These are phyloP conservation scores for Phytophthora foliorum DNA, from an alignment of 352 stramenopile species.

Conservation along the genomic window DNA sequence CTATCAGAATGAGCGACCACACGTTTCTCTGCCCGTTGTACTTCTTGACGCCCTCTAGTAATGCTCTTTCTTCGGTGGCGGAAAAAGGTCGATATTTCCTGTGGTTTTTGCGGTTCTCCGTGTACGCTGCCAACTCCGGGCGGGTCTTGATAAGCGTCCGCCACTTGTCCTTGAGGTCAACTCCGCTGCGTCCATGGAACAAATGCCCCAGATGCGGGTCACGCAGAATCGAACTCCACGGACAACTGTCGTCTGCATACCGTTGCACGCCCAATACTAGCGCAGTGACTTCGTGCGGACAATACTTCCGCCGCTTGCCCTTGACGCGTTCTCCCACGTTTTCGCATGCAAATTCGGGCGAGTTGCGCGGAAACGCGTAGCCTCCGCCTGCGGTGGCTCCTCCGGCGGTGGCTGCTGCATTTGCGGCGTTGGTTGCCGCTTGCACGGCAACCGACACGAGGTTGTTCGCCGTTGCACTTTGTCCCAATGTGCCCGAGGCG, in stretches of 20 bases:
- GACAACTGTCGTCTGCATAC: slow-evolving; percentile 87
- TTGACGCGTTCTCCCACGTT: slow-evolving; percentile 89
- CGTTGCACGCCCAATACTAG: slow-evolving; percentile 84
- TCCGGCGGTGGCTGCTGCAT: slow-evolving; percentile 38
- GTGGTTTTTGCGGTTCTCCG: slow-evolving; percentile 89
- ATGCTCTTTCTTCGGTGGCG: slow-evolving; percentile 74
- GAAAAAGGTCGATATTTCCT: slow-evolving; percentile 87
- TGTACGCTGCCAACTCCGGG: slow-evolving; percentile 79
- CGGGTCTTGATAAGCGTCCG: slow-evolving; percentile 84
- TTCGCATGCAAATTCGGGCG: slow-evolving; percentile 81
- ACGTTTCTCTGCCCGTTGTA: slow-evolving; percentile 88
- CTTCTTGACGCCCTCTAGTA: slow-evolving; percentile 91
- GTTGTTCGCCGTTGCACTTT: slow-evolving; percentile 46
- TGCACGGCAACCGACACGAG: slow-evolving; percentile 55
- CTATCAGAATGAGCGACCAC: slow-evolving; percentile 85
- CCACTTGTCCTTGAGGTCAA: slow-evolving; percentile 90
- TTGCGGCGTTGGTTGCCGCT: slow-evolving; percentile 50
- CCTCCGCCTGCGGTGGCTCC: slow-evolving; percentile 40
- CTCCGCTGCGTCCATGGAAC: slow-evolving; percentile 81
- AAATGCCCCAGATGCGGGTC: slow-evolving; percentile 78
- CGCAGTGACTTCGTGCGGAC: slow-evolving; percentile 86
- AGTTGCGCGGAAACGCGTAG: slow-evolving; percentile 76
- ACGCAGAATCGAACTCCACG: slow-evolving; percentile 84
- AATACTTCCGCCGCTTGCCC: slow-evolving; percentile 86
- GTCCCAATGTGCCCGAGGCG: slow-evolving; percentile 36